Base-by-base conservation (phyloP, 2,329 filamentous ascomycete species). In the Fusarium tjaetaba region DNA sequence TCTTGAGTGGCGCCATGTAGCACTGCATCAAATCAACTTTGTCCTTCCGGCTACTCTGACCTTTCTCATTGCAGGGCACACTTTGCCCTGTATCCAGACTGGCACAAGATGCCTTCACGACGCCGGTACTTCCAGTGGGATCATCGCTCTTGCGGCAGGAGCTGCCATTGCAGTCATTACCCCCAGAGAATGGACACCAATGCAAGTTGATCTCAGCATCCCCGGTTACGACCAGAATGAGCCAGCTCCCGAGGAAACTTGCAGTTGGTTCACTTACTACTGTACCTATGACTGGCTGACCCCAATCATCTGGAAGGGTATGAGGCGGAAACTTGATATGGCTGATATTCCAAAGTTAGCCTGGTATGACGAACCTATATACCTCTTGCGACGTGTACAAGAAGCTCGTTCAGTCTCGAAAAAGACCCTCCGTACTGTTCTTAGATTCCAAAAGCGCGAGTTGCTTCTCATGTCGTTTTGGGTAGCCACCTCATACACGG, bases 281-380 rank as follows among this genome's bases (percentile, higher is more conserved):
- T 81, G 86, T 60, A 85, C 85, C 9, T 89, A 86, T 73, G 83
- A 84, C 62, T 88, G 86, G 85, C 79, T 88, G 36, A 86, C 85
- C 6, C 83, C 84, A 30, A 78, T 86, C 49, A 82, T 88, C 56
- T 83, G 86, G 80, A 86, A 83, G 68, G 87, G 87, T 32, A 80
- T 82, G 48, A 82, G 81, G 38, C 80, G 81, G 11, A 80, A 84
- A 58, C 80, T 89, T 61, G 84, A 85, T 32, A 82, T 87, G 73
- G 82, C 85, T 42, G 83, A 85, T 70, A 82, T 89, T 26, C 86
- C 86, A 6, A 82, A 74, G 34, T 78, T 89, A 36, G 86, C 87
- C 4, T 88, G 87, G 86, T 89, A 89, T 70, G 87, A 89, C 58
- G 86, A 89, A 68, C 87, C 87, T 14, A 77, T 85, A 28, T 79